phyloP scores from a whole-genome alignment of 108 stramenopile genomes.

The Cyclotella kingstonii region DNA sequence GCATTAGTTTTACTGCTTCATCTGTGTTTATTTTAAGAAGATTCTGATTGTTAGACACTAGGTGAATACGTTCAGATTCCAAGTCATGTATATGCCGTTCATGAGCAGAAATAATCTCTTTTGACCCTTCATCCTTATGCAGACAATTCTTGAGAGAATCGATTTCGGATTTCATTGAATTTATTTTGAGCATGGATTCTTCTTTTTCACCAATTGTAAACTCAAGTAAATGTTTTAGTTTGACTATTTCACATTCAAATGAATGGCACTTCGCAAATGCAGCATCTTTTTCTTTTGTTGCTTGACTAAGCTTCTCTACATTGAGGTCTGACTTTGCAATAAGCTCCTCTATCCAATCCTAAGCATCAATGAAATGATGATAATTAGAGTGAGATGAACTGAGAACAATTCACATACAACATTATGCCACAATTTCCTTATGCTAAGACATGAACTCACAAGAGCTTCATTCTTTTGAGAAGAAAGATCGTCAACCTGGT shows the following conservation, averaged over 20 bases:
- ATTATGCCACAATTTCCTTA: neutral
- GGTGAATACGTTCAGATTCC: neutral
- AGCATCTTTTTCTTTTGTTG: slow-evolving; percentile 14
- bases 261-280: slow-evolving; percentile 1
- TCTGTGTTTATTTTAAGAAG: no score
- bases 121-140: neutral
- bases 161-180: slow-evolving; percentile 16
- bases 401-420: neutral
- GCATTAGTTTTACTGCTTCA: no score
- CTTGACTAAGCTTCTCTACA: slow-evolving; percentile 16
- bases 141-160: slow-evolving; percentile 8
- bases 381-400: neutral
- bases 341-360: slow-evolving; percentile 46
- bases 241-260: slow-evolving; percentile 7
- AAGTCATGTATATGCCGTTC: slow-evolving; percentile 1
- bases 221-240: slow-evolving; percentile 9
- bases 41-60: no score
- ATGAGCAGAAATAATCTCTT: neutral
- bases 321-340: slow-evolving; percentile 34
- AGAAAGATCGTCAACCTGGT: slow-evolving; percentile 36
- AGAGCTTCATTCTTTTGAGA: slow-evolving; percentile 42
- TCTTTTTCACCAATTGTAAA: slow-evolving; percentile 9
- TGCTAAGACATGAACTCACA: slow-evolving; percentile 1
- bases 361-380: neutral
- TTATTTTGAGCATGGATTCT: slow-evolving; percentile 11